Base-by-base conservation (phyloP, 2,329 filamentous ascomycete genomes). In the Fusarium sp. region DNA sequence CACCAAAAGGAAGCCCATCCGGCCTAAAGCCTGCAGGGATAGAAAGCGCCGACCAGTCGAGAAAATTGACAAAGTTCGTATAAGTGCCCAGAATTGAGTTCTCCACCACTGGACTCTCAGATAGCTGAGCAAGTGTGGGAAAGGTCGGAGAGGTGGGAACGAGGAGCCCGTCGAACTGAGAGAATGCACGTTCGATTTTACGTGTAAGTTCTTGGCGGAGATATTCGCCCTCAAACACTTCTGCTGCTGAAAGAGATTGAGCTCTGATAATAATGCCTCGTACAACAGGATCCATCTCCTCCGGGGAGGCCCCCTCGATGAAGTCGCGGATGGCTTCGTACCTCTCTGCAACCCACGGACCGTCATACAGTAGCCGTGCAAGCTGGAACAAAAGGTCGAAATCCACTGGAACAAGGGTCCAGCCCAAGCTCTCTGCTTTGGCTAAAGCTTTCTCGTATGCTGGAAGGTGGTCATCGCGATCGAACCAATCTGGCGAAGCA, bases 51-150 rank as follows among this genome's bases (percentile, higher is more conserved):
- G 82, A 83, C 68, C 88, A 80, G 73, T 89, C 87, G 19, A 89
- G 74, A 27, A 89, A 85, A 68, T 89, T 89, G 17, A 83, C 87
- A 70, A 85, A 88, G 70, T 88, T 87, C 0, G 86, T 88, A 57
- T 88, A 89, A 4, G 81, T 83, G 7, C 86, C 85, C 7, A 88
- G 72, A 5, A 80, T 75, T 6, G 84, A 84, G 67, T 89, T 89
- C 70, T 84, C 81, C 17, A 74, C 75, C 22, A 89, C 79, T 0
- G 87, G 87, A 41, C 87, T 83, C 4, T 75, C 75, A 2, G 80
- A 76, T 46, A 89, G 79, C 59, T 87, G 81, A 19, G 81, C 78
- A 4, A 88, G 80, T 0, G 82, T 87, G 39, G 81, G 82, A 64
- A 84, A 83, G 3, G 78, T 81, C 7, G 87, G 87, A 15, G 85